Conservation (phyloP, 306 rosid genomes). For the Urtica urens region DNA sequence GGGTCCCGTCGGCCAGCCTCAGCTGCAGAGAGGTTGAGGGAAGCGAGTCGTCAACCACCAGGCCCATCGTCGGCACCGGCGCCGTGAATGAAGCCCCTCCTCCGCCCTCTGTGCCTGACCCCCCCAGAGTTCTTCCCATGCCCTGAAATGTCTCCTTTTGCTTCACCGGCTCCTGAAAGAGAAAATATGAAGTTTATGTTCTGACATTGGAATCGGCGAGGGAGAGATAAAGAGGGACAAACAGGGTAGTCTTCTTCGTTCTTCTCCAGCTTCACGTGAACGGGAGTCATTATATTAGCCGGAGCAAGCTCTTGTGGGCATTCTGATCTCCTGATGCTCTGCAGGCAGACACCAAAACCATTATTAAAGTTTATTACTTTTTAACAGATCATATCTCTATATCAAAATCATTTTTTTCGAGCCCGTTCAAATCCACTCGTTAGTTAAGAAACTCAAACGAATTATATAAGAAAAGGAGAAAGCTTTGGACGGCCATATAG, state of each 20-base stretch:
- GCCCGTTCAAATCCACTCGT: too few relatives aligned
- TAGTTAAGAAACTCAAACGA: too few relatives aligned
- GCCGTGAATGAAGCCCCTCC: constrained; percentile 25
- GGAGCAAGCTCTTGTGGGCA: constrained; percentile 87
- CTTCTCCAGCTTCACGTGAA: constrained; percentile 51
- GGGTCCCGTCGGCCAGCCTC: constrained; percentile 90
- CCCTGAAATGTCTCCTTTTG: constrained; percentile 51
- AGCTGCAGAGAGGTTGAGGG: constrained; percentile 85
- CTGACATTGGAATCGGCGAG: constrained; percentile 2
- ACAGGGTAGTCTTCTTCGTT: constrained; percentile 77
- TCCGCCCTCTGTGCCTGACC: constrained; percentile 28
- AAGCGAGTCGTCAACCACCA: constrained; percentile 54
- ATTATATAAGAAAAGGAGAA: too few relatives aligned
- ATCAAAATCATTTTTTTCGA: too few relatives aligned
- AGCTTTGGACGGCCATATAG: too few relatives aligned
- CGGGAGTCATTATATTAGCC: constrained; percentile 43
- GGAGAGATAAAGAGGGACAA: constrained; percentile 9
- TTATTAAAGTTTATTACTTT: too few relatives aligned
- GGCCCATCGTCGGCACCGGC: constrained; percentile 50
- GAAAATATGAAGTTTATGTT: not conserved
- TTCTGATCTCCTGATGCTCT: constrained; percentile 85
- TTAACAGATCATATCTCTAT: too few relatives aligned
- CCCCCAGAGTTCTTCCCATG: constrained; percentile 81
- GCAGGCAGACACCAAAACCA: constrained; percentile 20
- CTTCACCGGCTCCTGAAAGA: constrained; percentile 58